Conservation (phyloP, 2,329 filamentous ascomycete species). For the Madurella fahalii region DNA sequence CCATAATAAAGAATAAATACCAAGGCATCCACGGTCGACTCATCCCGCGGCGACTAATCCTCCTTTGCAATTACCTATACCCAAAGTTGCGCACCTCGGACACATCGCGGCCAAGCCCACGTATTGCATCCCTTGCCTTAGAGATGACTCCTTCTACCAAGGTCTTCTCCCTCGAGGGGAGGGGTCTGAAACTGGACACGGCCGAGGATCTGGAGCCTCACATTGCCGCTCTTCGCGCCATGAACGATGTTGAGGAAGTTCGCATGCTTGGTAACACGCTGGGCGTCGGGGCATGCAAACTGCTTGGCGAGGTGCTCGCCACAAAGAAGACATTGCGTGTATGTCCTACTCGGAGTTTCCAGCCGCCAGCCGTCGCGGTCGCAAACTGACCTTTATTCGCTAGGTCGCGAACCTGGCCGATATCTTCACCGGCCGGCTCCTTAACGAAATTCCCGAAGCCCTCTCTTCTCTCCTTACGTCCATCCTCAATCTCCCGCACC, state of each 20-base stretch:
- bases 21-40: conserved; percentile 1
- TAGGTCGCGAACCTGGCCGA: conserved; percentile 86
- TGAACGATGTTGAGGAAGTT: conserved; percentile 77
- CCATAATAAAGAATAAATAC: conserved; percentile 20
- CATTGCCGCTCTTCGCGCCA: conserved; percentile 68
- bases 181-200: conserved; percentile 86
- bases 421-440: conserved; percentile 92
- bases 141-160: conserved; percentile 51
- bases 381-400: conserved; percentile 10
- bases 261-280: conserved; percentile 87
- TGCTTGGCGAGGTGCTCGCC: conserved; percentile 75
- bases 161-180: conserved; percentile 86
- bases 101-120: conserved; percentile 4
- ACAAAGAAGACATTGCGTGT: conserved; percentile 81
- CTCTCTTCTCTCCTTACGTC: conserved; percentile 81
- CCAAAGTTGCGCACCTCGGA: conserved; percentile 4
- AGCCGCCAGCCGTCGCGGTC: background rate
- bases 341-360: conserved; percentile 21
- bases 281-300: conserved; percentile 81
- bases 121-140: conserved; percentile 17
- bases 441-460: conserved; percentile 89
- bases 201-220: conserved; percentile 82
- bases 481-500: conserved; percentile 77
- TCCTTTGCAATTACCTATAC: conserved; percentile 1
- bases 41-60: conserved; percentile 9